Conservation (phyloP, 495 filamentous ascomycete species). For the Chlorociboria aeruginascens region DNA sequence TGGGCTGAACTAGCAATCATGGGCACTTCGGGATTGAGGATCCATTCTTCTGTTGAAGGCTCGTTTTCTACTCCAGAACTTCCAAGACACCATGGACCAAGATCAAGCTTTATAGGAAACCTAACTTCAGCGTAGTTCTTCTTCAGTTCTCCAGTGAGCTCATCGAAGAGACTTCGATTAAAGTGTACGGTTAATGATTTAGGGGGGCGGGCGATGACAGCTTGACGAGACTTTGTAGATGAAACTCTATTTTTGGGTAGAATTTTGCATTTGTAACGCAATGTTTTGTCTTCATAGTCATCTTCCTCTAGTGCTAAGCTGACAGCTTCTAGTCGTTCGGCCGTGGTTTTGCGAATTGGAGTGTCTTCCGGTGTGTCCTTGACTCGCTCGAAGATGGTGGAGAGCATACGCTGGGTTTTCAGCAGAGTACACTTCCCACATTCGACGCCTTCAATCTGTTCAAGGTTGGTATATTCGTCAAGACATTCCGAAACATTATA, state of each 20-base stretch:
- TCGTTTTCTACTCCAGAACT: conserved; percentile 21
- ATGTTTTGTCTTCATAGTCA: conserved; percentile 65
- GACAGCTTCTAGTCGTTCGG: conserved; percentile 46
- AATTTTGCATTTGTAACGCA: conserved; percentile 63
- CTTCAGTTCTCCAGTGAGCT: conserved; percentile 56
- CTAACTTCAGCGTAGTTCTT: conserved; percentile 74
- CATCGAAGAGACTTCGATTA: conserved; percentile 85
- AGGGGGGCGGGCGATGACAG: conserved; percentile 71
- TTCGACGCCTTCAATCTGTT: conserved; percentile 76
- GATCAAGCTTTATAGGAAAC: conserved; percentile 62
- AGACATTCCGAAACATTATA: conserved; percentile 67
- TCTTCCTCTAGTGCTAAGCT: conserved; percentile 62
- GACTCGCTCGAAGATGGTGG: conserved; percentile 23
- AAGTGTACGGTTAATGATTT: conserved; percentile 72
- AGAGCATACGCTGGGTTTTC: conserved; percentile 25
- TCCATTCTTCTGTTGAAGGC: conserved; percentile 49
- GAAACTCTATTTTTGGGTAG: conserved; percentile 51
- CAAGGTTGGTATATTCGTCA: conserved; percentile 73
- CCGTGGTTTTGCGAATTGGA: conserved; percentile 14
- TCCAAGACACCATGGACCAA: conserved; percentile 69
- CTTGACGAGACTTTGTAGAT: conserved; percentile 79
- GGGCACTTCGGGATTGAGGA: conserved; percentile 46
- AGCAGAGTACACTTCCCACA: conserved; percentile 85
- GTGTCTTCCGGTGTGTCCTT: conserved; percentile 4
- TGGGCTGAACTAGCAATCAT: conserved; percentile 47